Percentiles rank a stretch among this genome's conserved stretches.
phyloP scores from a whole-genome alignment of 2,329 filamentous ascomycete species.

The Ophiostoma ulmi region DNA sequence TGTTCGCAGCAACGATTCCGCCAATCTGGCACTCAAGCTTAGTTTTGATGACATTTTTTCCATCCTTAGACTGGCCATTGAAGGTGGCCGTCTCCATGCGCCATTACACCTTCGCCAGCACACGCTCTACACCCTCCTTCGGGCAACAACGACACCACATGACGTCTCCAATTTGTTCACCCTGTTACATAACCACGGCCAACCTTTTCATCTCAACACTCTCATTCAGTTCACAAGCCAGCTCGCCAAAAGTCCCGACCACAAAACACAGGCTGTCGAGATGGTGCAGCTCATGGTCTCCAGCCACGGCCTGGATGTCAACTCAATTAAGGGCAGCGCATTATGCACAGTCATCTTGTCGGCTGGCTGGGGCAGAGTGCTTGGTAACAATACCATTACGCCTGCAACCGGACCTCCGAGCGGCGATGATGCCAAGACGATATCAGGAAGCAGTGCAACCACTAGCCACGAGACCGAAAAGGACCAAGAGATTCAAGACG shows the following conservation, averaged over 20 bases:
- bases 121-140: slow-evolving; percentile 32
- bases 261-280: slow-evolving; percentile 42
- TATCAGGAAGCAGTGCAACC: neutral
- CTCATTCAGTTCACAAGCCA: slow-evolving; percentile 44
- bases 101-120: slow-evolving; percentile 37
- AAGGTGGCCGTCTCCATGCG: slow-evolving; percentile 25
- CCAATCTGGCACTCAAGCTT: neutral
- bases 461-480: neutral
- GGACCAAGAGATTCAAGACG: neutral
- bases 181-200: slow-evolving; percentile 32
- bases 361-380: neutral
- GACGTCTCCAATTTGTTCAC: slow-evolving; percentile 36
- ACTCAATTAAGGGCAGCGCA: slow-evolving; percentile 45
- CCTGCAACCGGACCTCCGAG: neutral
- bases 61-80: slow-evolving; percentile 7
- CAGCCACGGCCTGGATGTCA: slow-evolving; percentile 41
- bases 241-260: slow-evolving; percentile 38
- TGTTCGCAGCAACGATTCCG: slow-evolving; percentile 24
- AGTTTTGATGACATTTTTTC: slow-evolving; percentile 2
- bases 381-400: neutral
- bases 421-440: neutral
- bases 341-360: slow-evolving; percentile 56
- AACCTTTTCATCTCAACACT: slow-evolving; percentile 41
- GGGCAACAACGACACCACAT: slow-evolving; percentile 24
- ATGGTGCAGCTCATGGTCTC: slow-evolving; percentile 39